Evolutionary conservation across 768 basidiomycete species (phyloP), one percentile per base, ranked within the genome.

Genomic region (Hericium alpestre): DNA sequence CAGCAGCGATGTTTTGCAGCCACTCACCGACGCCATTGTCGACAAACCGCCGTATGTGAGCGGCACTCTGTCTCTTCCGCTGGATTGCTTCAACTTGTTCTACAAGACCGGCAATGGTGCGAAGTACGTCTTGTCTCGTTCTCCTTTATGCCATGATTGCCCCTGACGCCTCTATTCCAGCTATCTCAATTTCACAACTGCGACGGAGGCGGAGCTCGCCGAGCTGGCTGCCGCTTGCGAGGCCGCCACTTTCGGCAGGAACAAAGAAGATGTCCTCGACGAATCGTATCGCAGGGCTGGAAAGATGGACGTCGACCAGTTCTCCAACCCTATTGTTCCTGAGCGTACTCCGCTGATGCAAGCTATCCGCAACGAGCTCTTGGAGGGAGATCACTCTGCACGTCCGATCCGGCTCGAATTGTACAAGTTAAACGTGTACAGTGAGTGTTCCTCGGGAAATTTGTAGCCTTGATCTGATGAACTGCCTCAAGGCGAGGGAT

Each of bases 401-500:
- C 39, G 40, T 3, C 52, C 38, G 22, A 49, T 54, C 20, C 25
- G 25, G n/a, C 4, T 53, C 22, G 57, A 54, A 38, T 53, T 54
- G 9, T 53, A 49, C 23, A 48, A 58, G 53, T 51, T 54, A 20
- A 58, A 58, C 12, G 48, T 58, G 2, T 58, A 58, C 20, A 15
- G 57, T 50, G 23, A 7, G 57, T 32, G 10, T 1, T 40, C 13
- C 18, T 51, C 41, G 20, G 6, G 18, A 3, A 5, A 2, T 32
- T 10, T 10, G 39, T 12, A 38, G 22, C 1, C 16, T 18, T 8
- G 20, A 18, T 32, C 12, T 13, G 11, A 15, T 10, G 16, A n/a
- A 8, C 11, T 53, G 20, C 8, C 37, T 16, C 22, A 46, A 58
- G 57, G 32, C 7, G 65, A 65, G 25, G 73, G 60, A 15, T 66